Conservation (phyloP, 2,329 filamentous ascomycete species). For the Malbranchea cinnamomea region DNA sequence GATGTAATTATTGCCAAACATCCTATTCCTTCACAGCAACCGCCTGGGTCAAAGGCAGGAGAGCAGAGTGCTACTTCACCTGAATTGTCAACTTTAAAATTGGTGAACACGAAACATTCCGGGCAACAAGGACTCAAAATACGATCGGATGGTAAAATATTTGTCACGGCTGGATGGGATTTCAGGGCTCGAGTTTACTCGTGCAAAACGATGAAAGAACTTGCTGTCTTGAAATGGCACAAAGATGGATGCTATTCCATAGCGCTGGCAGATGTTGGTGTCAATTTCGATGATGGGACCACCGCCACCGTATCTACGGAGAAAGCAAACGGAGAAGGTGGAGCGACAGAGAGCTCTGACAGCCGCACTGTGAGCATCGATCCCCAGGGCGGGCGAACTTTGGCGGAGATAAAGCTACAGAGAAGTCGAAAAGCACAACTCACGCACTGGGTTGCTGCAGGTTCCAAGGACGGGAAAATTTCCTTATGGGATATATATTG, state of each 20-base stretch:
- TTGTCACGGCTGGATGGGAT: slow-evolving; percentile 92
- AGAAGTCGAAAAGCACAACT: slow-evolving; percentile 48
- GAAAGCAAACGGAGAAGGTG: slow-evolving; percentile 4
- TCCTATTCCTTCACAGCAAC: slow-evolving; percentile 38
- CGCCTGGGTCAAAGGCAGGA: slow-evolving; percentile 3
- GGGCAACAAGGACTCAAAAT: slow-evolving; percentile 73
- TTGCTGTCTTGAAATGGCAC: slow-evolving; percentile 93
- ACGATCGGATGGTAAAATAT: slow-evolving; percentile 65
- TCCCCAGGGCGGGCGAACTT: slow-evolving; percentile 11
- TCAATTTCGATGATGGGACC: slow-evolving; percentile 12
- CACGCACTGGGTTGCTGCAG: slow-evolving; percentile 79
- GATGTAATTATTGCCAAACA: slow-evolving; percentile 70
- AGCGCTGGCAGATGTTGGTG: slow-evolving; percentile 45
- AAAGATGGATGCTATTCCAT: slow-evolving; percentile 72
- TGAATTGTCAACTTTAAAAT: too few species aligned
- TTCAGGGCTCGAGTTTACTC: slow-evolving; percentile 67
- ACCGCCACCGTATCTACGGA: slow-evolving; percentile 5
- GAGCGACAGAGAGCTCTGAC: slow-evolving; percentile 6
- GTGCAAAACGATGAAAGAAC: slow-evolving; percentile 62
- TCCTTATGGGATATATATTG: slow-evolving; percentile 91
- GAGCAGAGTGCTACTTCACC: slow-evolving; percentile 31
- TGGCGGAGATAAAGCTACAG: slow-evolving; percentile 45
- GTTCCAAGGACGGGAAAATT: slow-evolving; percentile 88
- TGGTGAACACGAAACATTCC: slow-evolving; percentile 66
- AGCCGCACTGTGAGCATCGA: slow-evolving; percentile 5